Evolutionary conservation across 345 rosid genomes (phyloP), one percentile per base, ranked within the genome.

Genomic region (Syzygium oleosum): DNA sequence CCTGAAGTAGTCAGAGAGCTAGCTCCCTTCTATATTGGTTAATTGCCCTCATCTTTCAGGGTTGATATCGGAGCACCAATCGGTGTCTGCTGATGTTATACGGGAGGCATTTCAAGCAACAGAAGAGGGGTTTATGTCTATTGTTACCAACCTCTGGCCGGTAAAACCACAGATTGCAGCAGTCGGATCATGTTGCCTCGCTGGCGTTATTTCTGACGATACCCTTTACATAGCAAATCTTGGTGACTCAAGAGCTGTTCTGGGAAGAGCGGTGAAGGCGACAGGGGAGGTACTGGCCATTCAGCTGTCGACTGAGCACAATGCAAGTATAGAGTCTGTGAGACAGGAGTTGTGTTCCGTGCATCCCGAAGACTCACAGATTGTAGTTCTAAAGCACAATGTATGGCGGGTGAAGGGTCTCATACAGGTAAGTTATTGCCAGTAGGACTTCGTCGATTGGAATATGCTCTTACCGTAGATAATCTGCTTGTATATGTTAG

Each of bases 321-420:
- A 93, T 87, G 94, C 89, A 34, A 85, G 90, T 87, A 63, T 89
- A 23, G 94, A 93, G 92, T 88, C 94, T 52, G 94, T 93, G 87
- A 91, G 94, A 86, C 91, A 89, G 86, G 94, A 93, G 86, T 65
- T 93, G 86, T 51, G 63, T 22, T 83, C 92, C 56, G 56, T 86
- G 91, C 94, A 93, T 84, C 94, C 94, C 16, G 94, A 91, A 85
- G 94, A 93, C 86, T 68, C 93, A 12, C 89, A 91, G 51, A 89
- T 93, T 86, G 94, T 93, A 21, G 94, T 91, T 38, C 83, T 91
- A 52, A 93, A 89, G 85, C 92, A 91, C 58, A 93, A 91, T 61
- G 94, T 93, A 25, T 93, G 94, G 94, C 93, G 94, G 7, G 93
- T 93, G 54, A 93, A 93, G 79, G 94, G 94, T 73, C 85, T 91